Conservation (phyloP, 2,329 filamentous ascomycete species). For the Fusarium robinianum region DNA sequence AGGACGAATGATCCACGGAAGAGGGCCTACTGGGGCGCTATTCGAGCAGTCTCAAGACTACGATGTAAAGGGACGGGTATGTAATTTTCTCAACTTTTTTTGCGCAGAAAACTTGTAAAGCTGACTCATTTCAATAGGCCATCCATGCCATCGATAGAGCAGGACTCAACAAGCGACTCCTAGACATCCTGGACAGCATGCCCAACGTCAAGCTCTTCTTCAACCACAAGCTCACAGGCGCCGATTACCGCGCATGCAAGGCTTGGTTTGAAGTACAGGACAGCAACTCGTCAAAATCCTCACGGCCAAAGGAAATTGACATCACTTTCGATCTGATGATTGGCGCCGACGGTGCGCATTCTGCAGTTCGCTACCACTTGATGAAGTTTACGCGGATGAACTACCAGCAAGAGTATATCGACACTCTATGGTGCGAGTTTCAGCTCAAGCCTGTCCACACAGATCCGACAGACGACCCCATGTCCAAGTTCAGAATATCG, state of each 20-base stretch:
- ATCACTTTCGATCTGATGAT: slow-evolving; percentile 91
- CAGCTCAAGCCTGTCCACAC: slow-evolving; percentile 64
- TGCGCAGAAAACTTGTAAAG: background rate
- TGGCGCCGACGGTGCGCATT: slow-evolving; percentile 94
- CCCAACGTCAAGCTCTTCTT: slow-evolving; percentile 93
- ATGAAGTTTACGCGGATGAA: slow-evolving; percentile 95
- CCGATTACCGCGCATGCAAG: slow-evolving; percentile 76
- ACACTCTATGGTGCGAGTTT: slow-evolving; percentile 97
- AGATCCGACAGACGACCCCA: slow-evolving; percentile 34
- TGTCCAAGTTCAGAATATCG: slow-evolving; percentile 73
- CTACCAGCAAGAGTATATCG: slow-evolving; percentile 93
- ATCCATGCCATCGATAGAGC: slow-evolving; percentile 87
- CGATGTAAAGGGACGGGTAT: slow-evolving; percentile 82
- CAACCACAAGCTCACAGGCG: slow-evolving; percentile 89
- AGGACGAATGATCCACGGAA: slow-evolving; percentile 93
- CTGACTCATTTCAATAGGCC: slow-evolving; percentile 54
- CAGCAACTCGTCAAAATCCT: slow-evolving; percentile 40
- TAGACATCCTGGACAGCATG: slow-evolving; percentile 81
- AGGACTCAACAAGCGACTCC: slow-evolving; percentile 78
- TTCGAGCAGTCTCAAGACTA: slow-evolving; percentile 88
- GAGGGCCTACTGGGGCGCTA: slow-evolving; percentile 64
- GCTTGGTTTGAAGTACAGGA: slow-evolving; percentile 81
- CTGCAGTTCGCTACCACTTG: slow-evolving; percentile 84
- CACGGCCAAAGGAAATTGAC: slow-evolving; percentile 72
- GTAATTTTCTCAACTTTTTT: slow-evolving; percentile 39